phyloP scores from a whole-genome alignment of 1,139 yeast species.

The Saccharomyces hybrid region DNA sequence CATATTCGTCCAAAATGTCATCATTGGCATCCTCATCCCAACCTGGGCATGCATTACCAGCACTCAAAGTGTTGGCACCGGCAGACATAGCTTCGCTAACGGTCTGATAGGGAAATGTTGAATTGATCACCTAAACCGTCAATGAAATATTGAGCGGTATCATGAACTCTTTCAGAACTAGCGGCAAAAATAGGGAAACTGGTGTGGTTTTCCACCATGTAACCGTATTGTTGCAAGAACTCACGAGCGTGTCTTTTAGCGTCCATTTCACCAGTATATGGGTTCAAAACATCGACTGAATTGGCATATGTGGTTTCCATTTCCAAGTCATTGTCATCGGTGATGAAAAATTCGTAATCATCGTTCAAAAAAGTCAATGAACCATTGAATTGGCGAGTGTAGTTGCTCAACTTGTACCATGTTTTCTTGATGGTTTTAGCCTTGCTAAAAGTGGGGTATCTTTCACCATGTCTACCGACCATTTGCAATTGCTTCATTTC shows the following conservation, averaged over 20 bases:
- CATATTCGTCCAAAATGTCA: slow-evolving; percentile 16
- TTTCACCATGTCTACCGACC: slow-evolving; percentile 63
- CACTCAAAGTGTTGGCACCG: slow-evolving; percentile 39
- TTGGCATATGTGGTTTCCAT: slow-evolving; percentile 17
- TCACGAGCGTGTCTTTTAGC: slow-evolving; percentile 21
- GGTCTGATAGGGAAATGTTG: slow-evolving; percentile 12
- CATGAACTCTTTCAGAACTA: slow-evolving; percentile 20
- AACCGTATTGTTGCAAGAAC: slow-evolving; percentile 14
- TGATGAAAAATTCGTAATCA: slow-evolving; percentile 30
- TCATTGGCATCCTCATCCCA: slow-evolving; percentile 10
- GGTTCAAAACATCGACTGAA: slow-evolving; percentile 13
- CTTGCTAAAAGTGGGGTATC: slow-evolving; percentile 46
- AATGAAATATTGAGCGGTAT: slow-evolving; percentile 15
- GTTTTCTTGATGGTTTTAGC: slow-evolving; percentile 22
- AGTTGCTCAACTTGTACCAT: slow-evolving; percentile 25
- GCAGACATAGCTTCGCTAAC: slow-evolving; percentile 32
- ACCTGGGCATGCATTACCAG: slow-evolving; percentile 10
- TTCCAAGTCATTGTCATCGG: slow-evolving; percentile 23
- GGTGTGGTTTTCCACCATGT: slow-evolving; percentile 10
- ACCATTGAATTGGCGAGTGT: slow-evolving; percentile 26
- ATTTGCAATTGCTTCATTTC: slow-evolving; percentile 56
- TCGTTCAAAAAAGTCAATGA: slow-evolving; percentile 34
- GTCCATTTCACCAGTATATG: slow-evolving; percentile 15
- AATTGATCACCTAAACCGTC: slow-evolving; percentile 11
- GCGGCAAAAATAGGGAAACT: slow-evolving; percentile 16